These are phyloP conservation scores for Aspergillus ochraceoroseus DNA, from an alignment of 2,329 filamentous ascomycete species.

Conservation along the genomic window DNA sequence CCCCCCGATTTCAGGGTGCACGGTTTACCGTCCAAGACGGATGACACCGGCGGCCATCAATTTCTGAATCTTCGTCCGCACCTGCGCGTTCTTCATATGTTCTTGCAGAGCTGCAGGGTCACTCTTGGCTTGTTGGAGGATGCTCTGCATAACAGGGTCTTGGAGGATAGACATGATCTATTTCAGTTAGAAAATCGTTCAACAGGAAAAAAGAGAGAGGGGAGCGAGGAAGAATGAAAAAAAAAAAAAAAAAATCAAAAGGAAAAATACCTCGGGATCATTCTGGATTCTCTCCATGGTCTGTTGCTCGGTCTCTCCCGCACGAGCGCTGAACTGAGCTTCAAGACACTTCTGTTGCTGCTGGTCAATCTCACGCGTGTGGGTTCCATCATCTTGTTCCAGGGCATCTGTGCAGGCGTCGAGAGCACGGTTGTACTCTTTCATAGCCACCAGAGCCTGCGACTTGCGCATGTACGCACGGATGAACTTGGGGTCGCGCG, in stretches of 20 bases:
- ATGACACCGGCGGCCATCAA: constrained; percentile 90
- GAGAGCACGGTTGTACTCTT: constrained; percentile 92
- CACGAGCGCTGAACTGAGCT: constrained; percentile 83
- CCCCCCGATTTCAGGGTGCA: constrained; percentile 3
- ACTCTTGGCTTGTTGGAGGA: constrained; percentile 91
- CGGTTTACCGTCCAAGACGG: constrained; percentile 58
- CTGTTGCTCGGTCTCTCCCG: constrained; percentile 94
- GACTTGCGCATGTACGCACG: constrained; percentile 95
- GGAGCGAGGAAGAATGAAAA: constrained; percentile 37
- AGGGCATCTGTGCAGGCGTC: constrained; percentile 81
- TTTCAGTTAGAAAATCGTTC: constrained; percentile 17
- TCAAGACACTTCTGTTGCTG: constrained; percentile 89
- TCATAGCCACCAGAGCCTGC: constrained; percentile 93
- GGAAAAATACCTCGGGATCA: constrained; percentile 72
- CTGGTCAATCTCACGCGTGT: constrained; percentile 84
- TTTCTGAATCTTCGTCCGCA: constrained; percentile 89
- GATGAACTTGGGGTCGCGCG: constrained; percentile 87
- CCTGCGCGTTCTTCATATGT: constrained; percentile 89
- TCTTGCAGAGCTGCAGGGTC: constrained; percentile 90
- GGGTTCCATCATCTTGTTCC: constrained; percentile 73
- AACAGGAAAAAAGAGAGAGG: no score
- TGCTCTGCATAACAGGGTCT: constrained; percentile 96
- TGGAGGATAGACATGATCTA: constrained; percentile 84
- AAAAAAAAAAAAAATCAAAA: constrained; percentile 29
- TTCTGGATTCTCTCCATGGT: constrained; percentile 84